Base-by-base conservation (phyloP, 441 rosid genomes). In the Gossypium schwendimanii region DNA sequence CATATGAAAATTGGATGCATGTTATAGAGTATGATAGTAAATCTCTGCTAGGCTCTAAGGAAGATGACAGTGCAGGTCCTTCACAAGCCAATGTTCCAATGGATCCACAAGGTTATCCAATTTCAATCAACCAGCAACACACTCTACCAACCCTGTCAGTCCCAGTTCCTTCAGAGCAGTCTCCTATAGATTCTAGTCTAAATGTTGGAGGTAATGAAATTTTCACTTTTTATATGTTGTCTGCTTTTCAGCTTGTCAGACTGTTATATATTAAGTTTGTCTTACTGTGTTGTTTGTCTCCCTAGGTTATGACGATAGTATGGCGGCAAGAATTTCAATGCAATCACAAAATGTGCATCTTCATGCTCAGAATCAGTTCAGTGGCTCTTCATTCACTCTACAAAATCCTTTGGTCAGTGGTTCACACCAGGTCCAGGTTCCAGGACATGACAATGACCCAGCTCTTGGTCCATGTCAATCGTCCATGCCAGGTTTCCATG, bases 1-100 rank as follows among this genome's bases (percentile, higher is more conserved):
- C 98, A 0, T 96, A 93, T 81, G 97, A 96, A 9, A 89, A 96
- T 57, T 96, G 99, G 99, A 81, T 80, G 76, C 94, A 89, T 68
- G 98, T 92, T 14, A 74, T 93, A 71, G 97, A 96, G 85, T 96
- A 93, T 77, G 99, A 96, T 77, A 86, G 93, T 77, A 88, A 92
- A 74, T 90, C 97, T 39, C 86, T 90, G 21, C 71, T 86, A 77
- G 87, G 81, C 77, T 80, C 81, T 69, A 81, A 84, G 77, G 88
- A 90, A 79, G 81, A 73, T 61, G 80, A 81, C 74, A 80, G 83
- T 74, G 39, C 67, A 2, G 81, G 36, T 75, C 63, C 82, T 39
- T 75, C 87, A n/a, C 76, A 82, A 65, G 67, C 78, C 71, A 85
- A 84, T 53, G 72, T 79, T 73, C 79, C 80, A 64, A 65, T 63